Conservation (phyloP, 2,329 filamentous ascomycete genomes). For the Coniochaeta pulveracea region DNA sequence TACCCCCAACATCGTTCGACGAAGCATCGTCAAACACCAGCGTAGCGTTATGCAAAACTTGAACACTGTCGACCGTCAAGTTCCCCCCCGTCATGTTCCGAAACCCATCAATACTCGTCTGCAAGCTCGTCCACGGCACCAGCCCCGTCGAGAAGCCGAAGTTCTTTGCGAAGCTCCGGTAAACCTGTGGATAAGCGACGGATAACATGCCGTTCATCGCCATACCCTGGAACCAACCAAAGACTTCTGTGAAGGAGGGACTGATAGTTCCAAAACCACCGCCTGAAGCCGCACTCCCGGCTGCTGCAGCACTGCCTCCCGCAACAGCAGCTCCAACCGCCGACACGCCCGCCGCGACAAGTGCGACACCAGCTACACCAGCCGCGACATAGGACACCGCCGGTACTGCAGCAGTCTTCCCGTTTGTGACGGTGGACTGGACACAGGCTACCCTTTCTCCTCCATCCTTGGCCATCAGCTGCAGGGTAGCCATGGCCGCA, state of each 20-base stretch:
- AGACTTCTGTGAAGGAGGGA: slow-evolving; percentile 75
- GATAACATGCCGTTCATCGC: slow-evolving; percentile 95
- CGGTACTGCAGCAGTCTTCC: slow-evolving; percentile 65
- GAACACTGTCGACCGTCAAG: slow-evolving; percentile 66
- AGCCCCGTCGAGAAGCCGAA: slow-evolving; percentile 86
- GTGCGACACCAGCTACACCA: slow-evolving; percentile 73
- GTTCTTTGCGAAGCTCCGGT: slow-evolving; percentile 83
- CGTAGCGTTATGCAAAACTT: slow-evolving; percentile 63
- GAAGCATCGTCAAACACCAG: slow-evolving; percentile 57
- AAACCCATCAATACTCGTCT: slow-evolving; percentile 75
- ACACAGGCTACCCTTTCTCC: slow-evolving; percentile 68
- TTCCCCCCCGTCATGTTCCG: slow-evolving; percentile 74
- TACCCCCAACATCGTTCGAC: slow-evolving; percentile 20
- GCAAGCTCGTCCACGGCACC: slow-evolving; percentile 71
- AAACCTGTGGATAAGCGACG: slow-evolving; percentile 76
- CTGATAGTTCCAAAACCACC: slow-evolving; percentile 53
- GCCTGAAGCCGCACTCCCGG: slow-evolving; percentile 33
- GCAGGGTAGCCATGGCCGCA: slow-evolving; percentile 69
- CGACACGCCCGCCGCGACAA: slow-evolving; percentile 61
- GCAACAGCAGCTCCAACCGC: slow-evolving; percentile 52
- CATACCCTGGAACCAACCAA: slow-evolving; percentile 87
- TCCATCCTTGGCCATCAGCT: slow-evolving; percentile 53
- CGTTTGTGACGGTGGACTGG: slow-evolving; percentile 70
- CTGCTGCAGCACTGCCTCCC: slow-evolving; percentile 36
- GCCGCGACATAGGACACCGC: slow-evolving; percentile 77